Conservation (phyloP, 2,329 filamentous ascomycete species). For the Gyromitra esculenta region DNA sequence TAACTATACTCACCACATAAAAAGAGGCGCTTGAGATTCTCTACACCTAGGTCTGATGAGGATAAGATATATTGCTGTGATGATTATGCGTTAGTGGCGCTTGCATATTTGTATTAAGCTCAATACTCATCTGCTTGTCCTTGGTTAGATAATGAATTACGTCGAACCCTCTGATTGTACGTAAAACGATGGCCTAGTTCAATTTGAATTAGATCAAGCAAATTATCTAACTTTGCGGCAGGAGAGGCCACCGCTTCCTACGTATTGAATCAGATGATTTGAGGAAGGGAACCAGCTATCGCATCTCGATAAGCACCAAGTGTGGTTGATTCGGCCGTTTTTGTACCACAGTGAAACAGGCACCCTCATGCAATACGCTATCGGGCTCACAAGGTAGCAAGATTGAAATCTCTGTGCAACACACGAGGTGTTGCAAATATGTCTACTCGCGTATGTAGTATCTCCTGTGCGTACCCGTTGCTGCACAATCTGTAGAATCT, state of each 20-base stretch:
- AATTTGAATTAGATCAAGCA: background rate
- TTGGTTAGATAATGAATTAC: background rate
- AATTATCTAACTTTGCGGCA: background rate
- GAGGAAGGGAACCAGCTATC: background rate
- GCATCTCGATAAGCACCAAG: background rate
- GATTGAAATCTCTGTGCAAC: background rate
- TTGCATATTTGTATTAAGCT: background rate
- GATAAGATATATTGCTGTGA: background rate
- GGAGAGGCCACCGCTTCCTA: background rate
- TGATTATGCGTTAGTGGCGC: background rate
- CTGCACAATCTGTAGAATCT: background rate
- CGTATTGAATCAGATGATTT: background rate
- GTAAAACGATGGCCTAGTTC: background rate
- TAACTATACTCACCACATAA: constrained; percentile 21
- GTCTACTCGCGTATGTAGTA: background rate
- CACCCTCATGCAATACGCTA: too few relatives aligned
- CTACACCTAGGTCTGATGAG: background rate
- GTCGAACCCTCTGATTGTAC: background rate
- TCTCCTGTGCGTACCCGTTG: background rate
- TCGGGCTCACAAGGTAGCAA: background rate
- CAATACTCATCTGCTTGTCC: background rate
- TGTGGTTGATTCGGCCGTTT: too few relatives aligned
- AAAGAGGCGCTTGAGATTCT: background rate
- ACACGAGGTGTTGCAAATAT: background rate
- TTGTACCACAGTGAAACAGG: too few relatives aligned